phyloP scores from a whole-genome alignment of 805 yeast species.

The Cyberlindnera maritima region DNA sequence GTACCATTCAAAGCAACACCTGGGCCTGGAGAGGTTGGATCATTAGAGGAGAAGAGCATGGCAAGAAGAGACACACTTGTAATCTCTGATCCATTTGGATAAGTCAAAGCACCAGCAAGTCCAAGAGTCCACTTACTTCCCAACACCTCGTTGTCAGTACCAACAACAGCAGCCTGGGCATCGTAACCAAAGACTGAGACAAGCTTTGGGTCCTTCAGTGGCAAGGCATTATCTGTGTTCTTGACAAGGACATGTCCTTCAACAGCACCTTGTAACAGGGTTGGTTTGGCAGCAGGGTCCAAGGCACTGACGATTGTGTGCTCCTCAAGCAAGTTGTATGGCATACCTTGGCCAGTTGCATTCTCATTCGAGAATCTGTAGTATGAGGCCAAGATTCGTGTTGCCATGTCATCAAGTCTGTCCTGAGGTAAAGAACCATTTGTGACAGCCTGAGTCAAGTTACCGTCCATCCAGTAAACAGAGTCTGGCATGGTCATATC shows the following conservation, averaged over 20 bases:
- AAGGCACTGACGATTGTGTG: conserved; percentile 4
- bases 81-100: conserved; percentile 7
- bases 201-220: conserved; percentile 6
- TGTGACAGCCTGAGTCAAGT: conserved; percentile 3
- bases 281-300: conserved; percentile 8
- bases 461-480: conserved; percentile 7
- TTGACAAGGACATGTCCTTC: conserved; percentile 11
- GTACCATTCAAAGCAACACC: conserved; percentile 12
- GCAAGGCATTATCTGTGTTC: conserved; percentile 8
- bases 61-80: too few species aligned
- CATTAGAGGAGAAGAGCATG: too few species aligned
- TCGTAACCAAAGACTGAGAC: conserved; percentile 11
- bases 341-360: conserved; percentile 11
- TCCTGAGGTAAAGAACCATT: conserved; percentile 6
- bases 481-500: conserved; percentile 11
- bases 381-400: conserved; percentile 5
- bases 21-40: conserved; percentile 1
- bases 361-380: conserved; percentile 9
- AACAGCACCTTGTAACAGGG: conserved; percentile 11
- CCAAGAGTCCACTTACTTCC: conserved; percentile 5
- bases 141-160: conserved; percentile 6
- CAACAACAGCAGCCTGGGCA: conserved; percentile 2
- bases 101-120: neutral
- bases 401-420: conserved; percentile 12
- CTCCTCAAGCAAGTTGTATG: neutral